Conservation (phyloP, 2,329 filamentous ascomycete species). For the Claviceps citrina region DNA sequence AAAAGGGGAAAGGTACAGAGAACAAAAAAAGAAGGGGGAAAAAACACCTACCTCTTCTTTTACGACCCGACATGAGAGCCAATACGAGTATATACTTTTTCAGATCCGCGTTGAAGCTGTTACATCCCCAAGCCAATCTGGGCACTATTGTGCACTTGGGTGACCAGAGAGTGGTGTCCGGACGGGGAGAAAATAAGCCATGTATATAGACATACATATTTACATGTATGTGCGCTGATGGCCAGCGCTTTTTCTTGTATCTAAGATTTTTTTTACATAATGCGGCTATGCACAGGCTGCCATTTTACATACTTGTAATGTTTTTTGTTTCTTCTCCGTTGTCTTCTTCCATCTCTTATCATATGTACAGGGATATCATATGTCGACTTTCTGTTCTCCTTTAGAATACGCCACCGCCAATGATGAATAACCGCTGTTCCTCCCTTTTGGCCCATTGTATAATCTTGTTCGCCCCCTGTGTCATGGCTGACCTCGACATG, state of each 20-base stretch:
- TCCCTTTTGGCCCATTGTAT: constrained; percentile 84
- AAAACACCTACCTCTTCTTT: neutral
- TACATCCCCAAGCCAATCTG: too few species aligned
- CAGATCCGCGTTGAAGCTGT: too few species aligned
- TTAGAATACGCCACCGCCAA: constrained; percentile 80
- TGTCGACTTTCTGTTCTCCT: too few species aligned
- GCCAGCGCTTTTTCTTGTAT: neutral
- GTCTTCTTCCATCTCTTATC: too few species aligned
- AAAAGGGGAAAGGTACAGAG: neutral
- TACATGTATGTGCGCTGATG: too few species aligned
- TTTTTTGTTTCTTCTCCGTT: neutral
- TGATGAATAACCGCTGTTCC: constrained; percentile 89
- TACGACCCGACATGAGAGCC: constrained; percentile 2
- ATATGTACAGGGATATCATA: too few species aligned
- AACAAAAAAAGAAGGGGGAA: neutral
- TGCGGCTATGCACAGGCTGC: too few species aligned
- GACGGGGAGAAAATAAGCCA: neutral
- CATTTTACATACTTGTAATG: too few species aligned
- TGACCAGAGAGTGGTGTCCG: neutral
- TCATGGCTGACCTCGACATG: constrained; percentile 47
- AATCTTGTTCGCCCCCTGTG: constrained; percentile 75
- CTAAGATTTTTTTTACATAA: too few species aligned
- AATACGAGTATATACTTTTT: too few species aligned
- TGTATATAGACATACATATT: neutral
- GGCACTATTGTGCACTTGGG: too few species aligned